Evolutionary conservation across 805 yeast genomes (phyloP).

Genomic region (Blastobotrys chiropterorum): DNA sequence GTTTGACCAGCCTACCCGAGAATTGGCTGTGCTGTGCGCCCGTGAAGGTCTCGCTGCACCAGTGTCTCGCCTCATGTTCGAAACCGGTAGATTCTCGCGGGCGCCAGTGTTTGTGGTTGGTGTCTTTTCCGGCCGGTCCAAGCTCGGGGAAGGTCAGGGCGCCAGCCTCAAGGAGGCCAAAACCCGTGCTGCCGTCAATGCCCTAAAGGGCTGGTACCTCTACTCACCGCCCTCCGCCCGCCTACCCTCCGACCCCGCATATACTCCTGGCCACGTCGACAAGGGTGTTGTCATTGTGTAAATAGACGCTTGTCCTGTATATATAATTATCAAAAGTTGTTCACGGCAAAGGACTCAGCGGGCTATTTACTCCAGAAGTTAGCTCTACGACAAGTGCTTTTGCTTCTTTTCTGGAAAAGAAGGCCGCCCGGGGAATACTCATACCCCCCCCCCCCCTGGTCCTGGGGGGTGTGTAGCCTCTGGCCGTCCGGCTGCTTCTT

Average conservation of each 20-base stretch:
- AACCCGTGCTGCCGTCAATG: constrained; percentile 84
- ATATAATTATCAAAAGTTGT: no score
- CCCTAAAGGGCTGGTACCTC: constrained; percentile 86
- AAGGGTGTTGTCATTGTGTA: constrained; percentile 30
- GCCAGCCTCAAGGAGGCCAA: constrained; percentile 85
- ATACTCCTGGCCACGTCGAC: constrained; percentile 24
- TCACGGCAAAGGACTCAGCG: no score
- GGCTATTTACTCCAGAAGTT: no score
- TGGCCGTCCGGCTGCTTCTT: no score
- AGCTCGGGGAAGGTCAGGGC: constrained; percentile 93
- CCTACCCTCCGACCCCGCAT: constrained; percentile 51
- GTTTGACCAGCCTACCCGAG: constrained; percentile 81
- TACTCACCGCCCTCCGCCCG: constrained; percentile 68
- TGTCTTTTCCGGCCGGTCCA: constrained; percentile 73
- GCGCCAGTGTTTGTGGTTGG: constrained; percentile 89
- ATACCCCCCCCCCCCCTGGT: no score
- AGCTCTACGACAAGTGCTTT: no score
- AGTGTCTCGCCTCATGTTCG: constrained; percentile 76
- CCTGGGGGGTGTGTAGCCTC: no score
- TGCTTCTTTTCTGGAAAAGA: no score
- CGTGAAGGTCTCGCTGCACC: constrained; percentile 72
- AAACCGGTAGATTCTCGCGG: constrained; percentile 82
- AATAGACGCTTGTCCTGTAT: no score
- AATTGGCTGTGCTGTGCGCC: constrained; percentile 67
- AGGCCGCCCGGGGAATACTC: no score